These are phyloP conservation scores for Vitis cinerea DNA, from an alignment of 164 flowering plant genomes.

Conservation along the genomic window DNA sequence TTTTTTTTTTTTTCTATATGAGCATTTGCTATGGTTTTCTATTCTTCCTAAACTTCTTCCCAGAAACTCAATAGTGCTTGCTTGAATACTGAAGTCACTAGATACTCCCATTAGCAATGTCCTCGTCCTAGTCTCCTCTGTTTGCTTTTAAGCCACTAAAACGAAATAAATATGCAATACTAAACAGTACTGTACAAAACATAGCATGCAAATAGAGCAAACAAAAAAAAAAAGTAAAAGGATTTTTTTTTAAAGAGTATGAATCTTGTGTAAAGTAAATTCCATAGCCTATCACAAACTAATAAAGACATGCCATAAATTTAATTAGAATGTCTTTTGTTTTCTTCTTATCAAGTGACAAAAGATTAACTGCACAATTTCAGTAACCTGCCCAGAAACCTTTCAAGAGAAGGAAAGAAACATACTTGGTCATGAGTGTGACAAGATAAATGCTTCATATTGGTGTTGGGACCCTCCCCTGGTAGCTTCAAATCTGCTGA, in stretches of 20 bases:
- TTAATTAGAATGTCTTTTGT: background rate
- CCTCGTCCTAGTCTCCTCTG: too few relatives aligned
- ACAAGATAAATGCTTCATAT: background rate
- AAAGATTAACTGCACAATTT: background rate
- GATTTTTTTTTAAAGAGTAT: background rate
- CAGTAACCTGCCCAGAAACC: background rate
- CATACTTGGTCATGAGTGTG: slow-evolving; percentile 17
- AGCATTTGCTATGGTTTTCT: too few relatives aligned
- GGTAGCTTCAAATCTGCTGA: slow-evolving; percentile 1
- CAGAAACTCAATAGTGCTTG: too few relatives aligned
- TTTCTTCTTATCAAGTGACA: background rate
- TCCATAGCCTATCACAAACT: too few relatives aligned
- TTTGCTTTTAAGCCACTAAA: too few relatives aligned
- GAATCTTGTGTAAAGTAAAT: too few relatives aligned
- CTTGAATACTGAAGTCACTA: too few relatives aligned
- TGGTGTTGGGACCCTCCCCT: slow-evolving; percentile 13
- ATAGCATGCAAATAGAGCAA: background rate
- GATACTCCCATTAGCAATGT: too few relatives aligned
- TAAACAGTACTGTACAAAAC: too few relatives aligned
- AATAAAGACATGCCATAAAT: background rate
- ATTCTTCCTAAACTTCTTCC: too few relatives aligned
- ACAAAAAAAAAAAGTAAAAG: background rate
- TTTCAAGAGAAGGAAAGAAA: background rate
- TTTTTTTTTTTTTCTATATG: too few relatives aligned
- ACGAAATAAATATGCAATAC: too few relatives aligned